A percentile compares a stretch with the other conserved stretches of the same genome.
phyloP scores from a whole-genome alignment of 441 rosid species.

The Jatropha multifida region DNA sequence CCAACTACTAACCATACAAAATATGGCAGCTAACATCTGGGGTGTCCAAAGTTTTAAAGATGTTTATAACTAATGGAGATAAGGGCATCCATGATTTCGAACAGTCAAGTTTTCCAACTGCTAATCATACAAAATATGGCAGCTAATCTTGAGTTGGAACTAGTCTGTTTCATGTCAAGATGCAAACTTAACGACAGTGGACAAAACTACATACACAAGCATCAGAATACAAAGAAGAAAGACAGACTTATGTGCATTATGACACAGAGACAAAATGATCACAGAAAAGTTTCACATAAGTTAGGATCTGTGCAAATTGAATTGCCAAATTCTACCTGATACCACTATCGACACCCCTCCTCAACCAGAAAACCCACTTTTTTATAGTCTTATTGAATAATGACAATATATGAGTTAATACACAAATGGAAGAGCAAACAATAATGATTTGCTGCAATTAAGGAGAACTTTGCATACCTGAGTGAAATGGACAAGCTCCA shows the following conservation, averaged over 20 bases:
- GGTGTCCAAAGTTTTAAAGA: no score
- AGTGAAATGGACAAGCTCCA: conserved; percentile 88
- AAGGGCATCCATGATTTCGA: no score
- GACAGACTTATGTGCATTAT: not conserved
- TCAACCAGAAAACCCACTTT: conserved; percentile 3
- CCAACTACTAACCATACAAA: not conserved
- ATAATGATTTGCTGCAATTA: not conserved
- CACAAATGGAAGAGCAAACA: conserved; percentile 6
- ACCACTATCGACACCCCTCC: not conserved
- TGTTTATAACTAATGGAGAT: no score
- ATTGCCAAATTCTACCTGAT: not conserved
- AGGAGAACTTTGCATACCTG: conserved; percentile 51
- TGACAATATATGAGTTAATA: not conserved
- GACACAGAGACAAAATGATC: not conserved
- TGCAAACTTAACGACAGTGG: not conserved
- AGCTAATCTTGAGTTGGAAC: not conserved
- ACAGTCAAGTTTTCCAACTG: not conserved
- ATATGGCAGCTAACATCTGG: not conserved
- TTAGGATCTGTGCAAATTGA: conserved; percentile 3
- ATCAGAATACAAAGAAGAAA: not conserved
- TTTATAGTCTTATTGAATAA: not conserved
- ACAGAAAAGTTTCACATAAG: conserved; percentile 1
- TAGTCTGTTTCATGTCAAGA: conserved; percentile 5
- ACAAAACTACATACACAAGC: not conserved
- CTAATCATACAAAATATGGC: not conserved